Evolutionary conservation across 371 early-diverging fungal species (phyloP).

Genomic region (Capniomyces stellatus): DNA sequence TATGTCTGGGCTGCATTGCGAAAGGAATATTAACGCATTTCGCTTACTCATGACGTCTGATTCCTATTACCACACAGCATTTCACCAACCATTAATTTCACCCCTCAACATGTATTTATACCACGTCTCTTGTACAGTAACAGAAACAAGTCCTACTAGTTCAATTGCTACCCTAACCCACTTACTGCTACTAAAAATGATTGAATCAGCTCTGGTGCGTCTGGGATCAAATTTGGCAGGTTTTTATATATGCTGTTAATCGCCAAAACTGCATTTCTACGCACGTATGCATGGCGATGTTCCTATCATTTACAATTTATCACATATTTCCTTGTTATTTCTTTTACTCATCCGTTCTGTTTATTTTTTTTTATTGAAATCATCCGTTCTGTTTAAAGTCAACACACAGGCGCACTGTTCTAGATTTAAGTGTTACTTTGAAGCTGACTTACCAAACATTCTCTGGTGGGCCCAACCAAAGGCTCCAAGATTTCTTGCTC

Average conservation of each 20-base stretch:
- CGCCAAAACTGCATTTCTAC: slow-evolving; percentile 93
- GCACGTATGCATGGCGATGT: slow-evolving; percentile 93
- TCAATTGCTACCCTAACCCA: no score
- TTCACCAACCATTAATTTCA: no score
- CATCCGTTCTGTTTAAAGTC: no score
- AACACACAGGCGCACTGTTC: no score
- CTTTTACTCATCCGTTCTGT: no score
- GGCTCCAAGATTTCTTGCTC: slow-evolving; percentile 92
- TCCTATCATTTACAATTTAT: slow-evolving; percentile 21
- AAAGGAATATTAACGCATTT: slow-evolving; percentile 83
- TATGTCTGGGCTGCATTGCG: slow-evolving; percentile 46
- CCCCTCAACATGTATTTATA: no score
- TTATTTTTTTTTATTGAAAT: no score
- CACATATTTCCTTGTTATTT: no score
- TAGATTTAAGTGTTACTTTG: slow-evolving; percentile 16
- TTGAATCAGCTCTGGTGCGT: slow-evolving; percentile 81
- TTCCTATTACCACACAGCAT: slow-evolving; percentile 6
- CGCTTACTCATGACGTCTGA: slow-evolving; percentile 80
- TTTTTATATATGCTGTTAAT: slow-evolving; percentile 71
- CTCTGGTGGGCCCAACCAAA: slow-evolving; percentile 67
- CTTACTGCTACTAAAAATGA: slow-evolving; percentile 65
- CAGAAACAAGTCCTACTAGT: no score
- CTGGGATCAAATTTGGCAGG: slow-evolving; percentile 82
- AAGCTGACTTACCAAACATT: slow-evolving; percentile 42
- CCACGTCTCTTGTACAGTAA: no score